A percentile compares a stretch with the other conserved stretches of the same genome.
These are phyloP conservation scores for Paramecium octaurelia DNA, from an alignment of 73 alveolate species.

Conservation along the genomic window DNA sequence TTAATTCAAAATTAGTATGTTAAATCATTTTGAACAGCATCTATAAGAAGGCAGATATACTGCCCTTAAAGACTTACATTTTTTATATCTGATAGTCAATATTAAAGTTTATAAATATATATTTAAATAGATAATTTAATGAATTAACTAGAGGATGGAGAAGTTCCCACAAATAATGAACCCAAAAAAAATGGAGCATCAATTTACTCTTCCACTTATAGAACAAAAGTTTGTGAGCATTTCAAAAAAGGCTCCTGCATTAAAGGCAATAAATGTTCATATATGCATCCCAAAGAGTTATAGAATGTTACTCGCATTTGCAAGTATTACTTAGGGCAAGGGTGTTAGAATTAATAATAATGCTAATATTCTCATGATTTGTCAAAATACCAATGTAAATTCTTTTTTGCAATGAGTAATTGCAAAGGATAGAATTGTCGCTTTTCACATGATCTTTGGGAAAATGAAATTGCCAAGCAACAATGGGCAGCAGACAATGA, in stretches of 20 bases:
- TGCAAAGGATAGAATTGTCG: conserved; percentile 7
- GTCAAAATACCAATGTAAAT: conserved; percentile 34
- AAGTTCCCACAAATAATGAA: neutral
- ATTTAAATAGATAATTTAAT: neutral
- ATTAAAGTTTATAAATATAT: neutral
- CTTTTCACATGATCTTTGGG: conserved; percentile 36
- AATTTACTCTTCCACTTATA: neutral
- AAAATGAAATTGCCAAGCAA: neutral
- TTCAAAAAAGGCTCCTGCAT: conserved; percentile 36
- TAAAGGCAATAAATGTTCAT: conserved; percentile 31
- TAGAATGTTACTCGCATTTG: conserved; percentile 17
- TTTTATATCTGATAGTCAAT: neutral
- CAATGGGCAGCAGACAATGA: conserved; percentile 32
- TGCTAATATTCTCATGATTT: conserved; percentile 32
- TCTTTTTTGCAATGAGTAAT: neutral
- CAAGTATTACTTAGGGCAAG: conserved; percentile 13
- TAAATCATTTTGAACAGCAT: too few species aligned
- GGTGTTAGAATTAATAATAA: neutral
- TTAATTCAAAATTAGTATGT: neutral
- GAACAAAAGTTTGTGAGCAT: conserved; percentile 45
- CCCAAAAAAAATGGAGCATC: neutral
- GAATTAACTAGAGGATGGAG: neutral
- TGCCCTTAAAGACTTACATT: neutral
- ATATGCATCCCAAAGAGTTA: conserved; percentile 33
- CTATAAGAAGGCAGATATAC: too few species aligned